Evolutionary conservation across 2,329 filamentous ascomycete species (phyloP).

Genomic region (Sclerotinia trifoliorum): DNA sequence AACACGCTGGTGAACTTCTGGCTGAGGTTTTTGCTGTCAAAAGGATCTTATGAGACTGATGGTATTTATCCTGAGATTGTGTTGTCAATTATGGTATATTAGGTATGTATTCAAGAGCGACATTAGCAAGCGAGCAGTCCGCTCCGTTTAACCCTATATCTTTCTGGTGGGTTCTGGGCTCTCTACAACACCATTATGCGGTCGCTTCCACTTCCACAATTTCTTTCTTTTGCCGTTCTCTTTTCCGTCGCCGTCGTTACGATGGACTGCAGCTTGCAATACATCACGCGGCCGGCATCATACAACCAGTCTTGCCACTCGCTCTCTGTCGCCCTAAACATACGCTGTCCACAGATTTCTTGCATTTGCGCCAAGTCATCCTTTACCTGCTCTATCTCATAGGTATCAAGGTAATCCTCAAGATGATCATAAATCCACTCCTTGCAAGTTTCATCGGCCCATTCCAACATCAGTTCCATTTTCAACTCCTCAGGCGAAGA

Average conservation of each 20-base stretch:
- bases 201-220: not conserved
- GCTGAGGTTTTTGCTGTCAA: not conserved
- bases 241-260: not conserved
- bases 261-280: not conserved
- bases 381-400: not conserved
- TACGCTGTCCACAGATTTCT: not conserved
- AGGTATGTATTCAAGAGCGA: not conserved
- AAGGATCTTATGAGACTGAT: not conserved
- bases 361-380: not conserved
- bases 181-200: not conserved
- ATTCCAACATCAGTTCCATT: not conserved
- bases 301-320: not conserved
- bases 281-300: not conserved
- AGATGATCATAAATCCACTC: slow-evolving; percentile 1
- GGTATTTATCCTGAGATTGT: not conserved
- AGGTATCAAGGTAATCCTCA: not conserved
- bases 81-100: not conserved
- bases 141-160: not conserved
- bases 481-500: not conserved
- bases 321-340: not conserved
- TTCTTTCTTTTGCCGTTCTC: not conserved
- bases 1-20: not conserved
- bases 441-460: slow-evolving; percentile 1
- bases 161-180: not conserved
- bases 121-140: not conserved